These are phyloP conservation scores for Poa pratensis DNA, from an alignment of 176 grass and related monocot species.

Conservation along the genomic window DNA sequence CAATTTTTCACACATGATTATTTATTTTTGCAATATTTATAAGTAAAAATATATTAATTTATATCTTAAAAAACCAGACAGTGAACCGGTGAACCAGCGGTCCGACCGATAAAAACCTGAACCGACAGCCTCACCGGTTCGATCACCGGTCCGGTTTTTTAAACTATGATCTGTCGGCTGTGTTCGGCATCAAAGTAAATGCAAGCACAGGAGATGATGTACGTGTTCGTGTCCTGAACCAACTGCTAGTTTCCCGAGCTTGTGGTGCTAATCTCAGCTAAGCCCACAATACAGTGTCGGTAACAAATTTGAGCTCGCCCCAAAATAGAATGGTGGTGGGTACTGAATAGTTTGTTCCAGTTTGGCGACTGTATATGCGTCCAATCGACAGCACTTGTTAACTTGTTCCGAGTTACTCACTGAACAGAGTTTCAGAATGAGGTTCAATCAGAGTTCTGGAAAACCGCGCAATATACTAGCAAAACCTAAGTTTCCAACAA, in stretches of 20 bases:
- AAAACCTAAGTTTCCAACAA: neutral
- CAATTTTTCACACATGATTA: too few relatives aligned
- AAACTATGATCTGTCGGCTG: too few relatives aligned
- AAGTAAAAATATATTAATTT: too few relatives aligned
- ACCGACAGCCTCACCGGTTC: too few relatives aligned
- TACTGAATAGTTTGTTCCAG: neutral
- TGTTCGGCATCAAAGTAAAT: neutral
- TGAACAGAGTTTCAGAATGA: neutral
- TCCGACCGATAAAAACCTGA: too few relatives aligned
- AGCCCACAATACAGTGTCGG: neutral
- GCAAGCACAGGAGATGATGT: neutral
- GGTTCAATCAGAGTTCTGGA: neutral
- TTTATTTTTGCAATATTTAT: too few relatives aligned
- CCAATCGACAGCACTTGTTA: neutral
- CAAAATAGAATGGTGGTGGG: neutral
- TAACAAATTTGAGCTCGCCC: neutral
- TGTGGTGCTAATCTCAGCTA: neutral
- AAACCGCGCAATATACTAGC: neutral
- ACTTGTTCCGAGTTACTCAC: neutral
- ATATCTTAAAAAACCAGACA: too few relatives aligned
- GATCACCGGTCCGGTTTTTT: too few relatives aligned
- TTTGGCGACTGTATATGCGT: neutral
- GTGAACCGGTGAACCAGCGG: too few relatives aligned
- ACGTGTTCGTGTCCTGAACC: constrained; percentile 11
- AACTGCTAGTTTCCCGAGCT: neutral